Evolutionary conservation across 2,329 filamentous ascomycete genomes (phyloP).

Genomic region (Scytalidium sp.): DNA sequence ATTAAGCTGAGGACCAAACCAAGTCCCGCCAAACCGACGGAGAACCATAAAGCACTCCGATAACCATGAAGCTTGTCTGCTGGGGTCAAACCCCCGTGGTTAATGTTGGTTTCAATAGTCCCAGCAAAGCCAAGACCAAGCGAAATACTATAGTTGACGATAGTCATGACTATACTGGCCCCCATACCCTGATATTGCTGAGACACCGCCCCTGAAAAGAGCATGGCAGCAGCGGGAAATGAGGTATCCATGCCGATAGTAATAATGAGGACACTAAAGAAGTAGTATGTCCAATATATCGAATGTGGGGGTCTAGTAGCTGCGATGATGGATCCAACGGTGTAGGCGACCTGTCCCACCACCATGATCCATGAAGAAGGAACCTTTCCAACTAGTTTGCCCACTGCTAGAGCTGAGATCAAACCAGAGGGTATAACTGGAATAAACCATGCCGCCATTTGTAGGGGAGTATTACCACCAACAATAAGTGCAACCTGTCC

Average conservation of each 20-base stretch:
- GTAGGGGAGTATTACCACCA: conserved; percentile 8
- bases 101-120: conserved; percentile 50
- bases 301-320: conserved; percentile 48
- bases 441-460: conserved; percentile 10
- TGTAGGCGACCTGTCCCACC: conserved; percentile 28
- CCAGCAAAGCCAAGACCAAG: conserved; percentile 64
- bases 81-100: conserved; percentile 2
- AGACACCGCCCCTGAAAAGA: conserved; percentile 50
- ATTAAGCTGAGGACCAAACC: conserved; percentile 14
- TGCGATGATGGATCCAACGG: conserved; percentile 34
- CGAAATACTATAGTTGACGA: conserved; percentile 67
- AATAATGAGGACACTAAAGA: conserved; percentile 54
- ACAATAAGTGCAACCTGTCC: conserved; percentile 5
- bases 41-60: conserved; percentile 7
- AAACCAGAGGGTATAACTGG: conserved; percentile 8
- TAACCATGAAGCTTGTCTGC: conserved; percentile 3
- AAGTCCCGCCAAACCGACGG: conserved; percentile 6
- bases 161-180: conserved; percentile 56
- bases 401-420: conserved; percentile 8
- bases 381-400: conserved; percentile 6
- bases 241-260: conserved; percentile 64
- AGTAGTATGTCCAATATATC: conserved; percentile 61
- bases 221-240: conserved; percentile 58
- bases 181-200: conserved; percentile 47
- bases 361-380: conserved; percentile 41